Evolutionary conservation across 768 basidiomycete genomes (phyloP).

Genomic region (Hygrocybe coccinea): DNA sequence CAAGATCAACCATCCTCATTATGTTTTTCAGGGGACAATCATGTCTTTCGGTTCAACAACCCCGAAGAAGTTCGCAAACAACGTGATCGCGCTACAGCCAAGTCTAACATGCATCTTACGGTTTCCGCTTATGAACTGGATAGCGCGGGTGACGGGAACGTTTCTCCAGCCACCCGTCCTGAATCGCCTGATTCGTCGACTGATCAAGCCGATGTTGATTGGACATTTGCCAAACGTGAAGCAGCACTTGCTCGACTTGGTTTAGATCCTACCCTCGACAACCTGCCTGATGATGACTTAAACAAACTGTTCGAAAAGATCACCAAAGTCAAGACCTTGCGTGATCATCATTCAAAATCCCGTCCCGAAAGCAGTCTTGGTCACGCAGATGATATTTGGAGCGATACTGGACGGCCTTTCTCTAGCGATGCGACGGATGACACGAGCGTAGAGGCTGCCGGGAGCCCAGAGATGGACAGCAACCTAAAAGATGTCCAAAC

Average conservation of each 20-base stretch:
- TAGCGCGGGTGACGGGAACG: constrained; percentile 33
- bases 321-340: constrained; percentile 83
- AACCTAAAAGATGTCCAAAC: constrained; percentile 66
- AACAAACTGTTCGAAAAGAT: constrained; percentile 94
- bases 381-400: constrained; percentile 84
- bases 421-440: constrained; percentile 84
- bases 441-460: constrained; percentile 69
- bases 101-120: constrained; percentile 63
- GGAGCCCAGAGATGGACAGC: constrained; percentile 64
- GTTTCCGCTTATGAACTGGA: constrained; percentile 66
- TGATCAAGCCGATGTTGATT: constrained; percentile 78
- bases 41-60: constrained; percentile 96
- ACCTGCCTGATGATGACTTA: constrained; percentile 89
- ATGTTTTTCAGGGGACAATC: constrained; percentile 68
- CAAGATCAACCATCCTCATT: not conserved
- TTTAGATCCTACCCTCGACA: constrained; percentile 84
- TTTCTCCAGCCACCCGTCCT: constrained; percentile 61
- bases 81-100: constrained; percentile 73
- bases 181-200: constrained; percentile 70
- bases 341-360: constrained; percentile 73
- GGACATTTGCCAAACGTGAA: constrained; percentile 96
- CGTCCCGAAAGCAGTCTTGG: constrained; percentile 87
- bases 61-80: constrained; percentile 92
- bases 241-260: constrained; percentile 85
- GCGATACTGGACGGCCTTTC: constrained; percentile 76